Conservation (phyloP, 140 eudicot genomes). For the Anethum foeniculum region DNA sequence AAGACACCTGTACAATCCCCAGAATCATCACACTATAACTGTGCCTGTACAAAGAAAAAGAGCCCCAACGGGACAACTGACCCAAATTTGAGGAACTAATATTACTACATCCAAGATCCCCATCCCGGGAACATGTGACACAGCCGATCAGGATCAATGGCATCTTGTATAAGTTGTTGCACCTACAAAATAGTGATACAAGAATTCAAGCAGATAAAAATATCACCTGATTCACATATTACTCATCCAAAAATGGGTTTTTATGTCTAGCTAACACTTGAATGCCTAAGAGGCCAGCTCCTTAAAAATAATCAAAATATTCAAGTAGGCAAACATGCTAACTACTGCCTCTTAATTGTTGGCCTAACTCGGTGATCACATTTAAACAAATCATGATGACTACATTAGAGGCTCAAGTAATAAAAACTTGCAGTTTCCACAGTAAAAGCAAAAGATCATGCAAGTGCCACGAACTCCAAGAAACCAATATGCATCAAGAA, state of each 20-base stretch:
- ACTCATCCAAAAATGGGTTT: not conserved
- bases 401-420: not conserved
- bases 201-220: not conserved
- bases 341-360: not conserved
- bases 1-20: not conserved
- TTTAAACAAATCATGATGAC: not conserved
- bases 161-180: constrained; percentile 90
- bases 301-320: too few species aligned
- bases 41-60: not conserved
- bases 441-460: not conserved
- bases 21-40: not conserved
- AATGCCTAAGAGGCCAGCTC: not conserved
- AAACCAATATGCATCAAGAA: not conserved
- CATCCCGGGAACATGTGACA: constrained; percentile 96
- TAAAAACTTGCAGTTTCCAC: not conserved
- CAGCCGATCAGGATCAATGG: constrained; percentile 81
- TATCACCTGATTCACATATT: not conserved
- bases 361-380: not conserved
- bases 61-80: too few species aligned
- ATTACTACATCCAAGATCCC: constrained; percentile 73
- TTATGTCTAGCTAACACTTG: not conserved
- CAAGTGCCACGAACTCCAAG: not conserved
- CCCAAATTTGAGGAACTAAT: not conserved
- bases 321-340: not conserved
- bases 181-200: constrained; percentile 37